These are phyloP conservation scores for Spiraea crenata DNA, from an alignment of 331 rosid species.

Conservation along the genomic window DNA sequence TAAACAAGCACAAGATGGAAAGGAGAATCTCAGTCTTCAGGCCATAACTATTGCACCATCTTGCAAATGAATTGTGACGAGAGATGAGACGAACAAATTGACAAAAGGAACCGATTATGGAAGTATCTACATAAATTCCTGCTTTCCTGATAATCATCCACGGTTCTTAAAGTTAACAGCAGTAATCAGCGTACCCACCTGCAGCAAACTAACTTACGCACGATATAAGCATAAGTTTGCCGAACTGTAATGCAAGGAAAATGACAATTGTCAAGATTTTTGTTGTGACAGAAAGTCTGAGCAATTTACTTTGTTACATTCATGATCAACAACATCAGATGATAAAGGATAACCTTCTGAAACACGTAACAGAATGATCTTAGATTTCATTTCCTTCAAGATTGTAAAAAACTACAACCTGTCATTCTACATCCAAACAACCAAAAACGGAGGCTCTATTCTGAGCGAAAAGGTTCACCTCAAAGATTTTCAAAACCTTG, in stretches of 20 bases:
- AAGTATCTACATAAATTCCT: slow-evolving; percentile 13
- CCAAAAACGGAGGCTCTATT: slow-evolving; percentile 17
- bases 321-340: background rate
- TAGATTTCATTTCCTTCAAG: slow-evolving; percentile 25
- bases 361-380: background rate
- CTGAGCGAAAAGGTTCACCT: slow-evolving; percentile 21
- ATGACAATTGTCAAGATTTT: background rate
- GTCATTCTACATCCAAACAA: slow-evolving; percentile 17
- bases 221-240: background rate
- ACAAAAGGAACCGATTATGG: slow-evolving; percentile 8
- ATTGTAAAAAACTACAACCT: slow-evolving; percentile 24
- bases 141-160: slow-evolving; percentile 15
- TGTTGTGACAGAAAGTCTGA: background rate
- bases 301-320: background rate
- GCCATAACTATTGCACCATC: slow-evolving; percentile 25
- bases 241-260: background rate
- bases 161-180: slow-evolving; percentile 13
- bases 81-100: slow-evolving; percentile 24
- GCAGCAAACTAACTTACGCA: background rate
- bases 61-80: slow-evolving; percentile 23
- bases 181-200: background rate
- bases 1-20: slow-evolving; percentile 32
- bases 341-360: background rate
- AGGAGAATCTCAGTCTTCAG: slow-evolving; percentile 30
- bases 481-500: slow-evolving; percentile 20